Evolutionary conservation across 768 basidiomycete species (phyloP), one percentile per base, ranked within the genome.

Genomic region (Hortiboletus campestris): DNA sequence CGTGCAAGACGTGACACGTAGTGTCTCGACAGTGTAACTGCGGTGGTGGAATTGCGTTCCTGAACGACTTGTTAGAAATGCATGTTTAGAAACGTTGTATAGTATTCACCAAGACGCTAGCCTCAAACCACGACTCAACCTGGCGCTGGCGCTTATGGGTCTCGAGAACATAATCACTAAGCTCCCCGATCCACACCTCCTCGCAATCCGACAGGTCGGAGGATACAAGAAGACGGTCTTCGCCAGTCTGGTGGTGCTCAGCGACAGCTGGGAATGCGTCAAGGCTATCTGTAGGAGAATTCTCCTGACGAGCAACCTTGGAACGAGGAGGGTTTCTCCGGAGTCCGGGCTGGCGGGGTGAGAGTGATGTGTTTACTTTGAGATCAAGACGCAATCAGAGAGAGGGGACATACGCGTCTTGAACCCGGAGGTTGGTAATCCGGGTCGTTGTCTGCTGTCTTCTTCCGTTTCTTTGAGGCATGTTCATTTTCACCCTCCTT

Each of bases 141-240:
- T 88, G 85, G 48, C 80, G 83, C 69, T 84, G 83, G 47, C 89
- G 83, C 66, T 84, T 84, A 65, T 86, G 83, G 7, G 88, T 89
- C 63, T 89, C 85, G 31, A 85, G 66, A 49, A 83, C 77, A 63
- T 92, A 93, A 53, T 83, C 82, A 49, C 78, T 76, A 16, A 92
- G 77, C 64, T 89, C 89, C 25, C 75, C 78, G 42, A 76, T 72
- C 91, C 91, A 93, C 16, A 93, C 66, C 56, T 91, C 90, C 61
- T 81, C 80, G 59, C 85, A 90, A 56, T 91, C 91, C 29, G 91
- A 89, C 58, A 93, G 74, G 76, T 93, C 91, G 20, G 91, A 91
- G 17, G 89, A 89, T 12, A 74, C 71, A 13, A 81, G 73, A 38
- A 74, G 73, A 45, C 63, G 72, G 31, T 78, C 79, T 32, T 83